These are phyloP conservation scores for Elongisporangium undulatum DNA, from an alignment of 352 stramenopile genomes.

Conservation along the genomic window DNA sequence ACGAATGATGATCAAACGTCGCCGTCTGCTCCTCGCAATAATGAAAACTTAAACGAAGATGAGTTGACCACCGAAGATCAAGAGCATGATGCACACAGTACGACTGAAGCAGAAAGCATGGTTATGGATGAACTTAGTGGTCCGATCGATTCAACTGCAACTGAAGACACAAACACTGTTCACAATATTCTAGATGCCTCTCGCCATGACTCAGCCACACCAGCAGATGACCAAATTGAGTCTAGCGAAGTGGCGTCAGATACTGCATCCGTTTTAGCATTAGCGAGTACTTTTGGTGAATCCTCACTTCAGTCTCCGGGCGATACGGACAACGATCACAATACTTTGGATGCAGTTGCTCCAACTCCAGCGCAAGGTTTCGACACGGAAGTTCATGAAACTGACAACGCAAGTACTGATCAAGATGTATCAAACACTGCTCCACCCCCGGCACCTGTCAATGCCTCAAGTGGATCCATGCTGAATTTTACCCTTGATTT, in stretches of 20 bases:
- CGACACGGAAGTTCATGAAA: constrained; percentile 9
- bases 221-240: constrained; percentile 7
- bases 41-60: constrained; percentile 2
- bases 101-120: constrained; percentile 7
- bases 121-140: constrained; percentile 2
- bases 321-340: constrained; percentile 47
- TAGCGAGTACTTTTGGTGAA: constrained; percentile 80
- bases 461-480: constrained; percentile 25
- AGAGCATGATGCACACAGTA: constrained; percentile 5
- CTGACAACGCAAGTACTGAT: constrained; percentile 1
- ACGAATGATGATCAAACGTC: constrained; percentile 17
- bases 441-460: constrained; percentile 29
- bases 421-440: constrained; percentile 5
- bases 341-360: constrained; percentile 33
- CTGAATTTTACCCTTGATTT: constrained; percentile 85
- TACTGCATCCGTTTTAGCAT: constrained; percentile 73
- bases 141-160: constrained; percentile 1
- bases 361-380: constrained; percentile 20
- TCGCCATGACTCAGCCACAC: background rate
- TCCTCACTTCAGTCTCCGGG: constrained; percentile 73
- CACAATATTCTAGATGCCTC: background rate
- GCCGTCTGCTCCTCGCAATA: background rate
- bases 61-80: background rate
- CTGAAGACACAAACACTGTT: background rate
- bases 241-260: constrained; percentile 28